Evolutionary conservation across 2,329 filamentous ascomycete species (phyloP).

Genomic region (Microdochium nivale): DNA sequence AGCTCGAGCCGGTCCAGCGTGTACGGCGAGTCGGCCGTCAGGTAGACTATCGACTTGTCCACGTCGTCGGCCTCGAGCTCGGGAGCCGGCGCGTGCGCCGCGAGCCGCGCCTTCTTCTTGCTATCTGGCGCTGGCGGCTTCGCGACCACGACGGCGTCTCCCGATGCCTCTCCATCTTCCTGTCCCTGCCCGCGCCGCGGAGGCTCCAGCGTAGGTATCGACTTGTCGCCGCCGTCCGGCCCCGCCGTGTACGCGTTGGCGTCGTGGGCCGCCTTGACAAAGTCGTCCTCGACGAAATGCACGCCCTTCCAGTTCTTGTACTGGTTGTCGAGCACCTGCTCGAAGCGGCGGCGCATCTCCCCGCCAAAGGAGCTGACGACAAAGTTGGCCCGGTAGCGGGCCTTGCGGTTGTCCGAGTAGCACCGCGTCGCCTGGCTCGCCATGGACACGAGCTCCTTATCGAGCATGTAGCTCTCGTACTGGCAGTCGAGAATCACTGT

Average conservation of each 20-base stretch:
- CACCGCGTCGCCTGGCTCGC: slow-evolving; percentile 75
- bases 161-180: slow-evolving; percentile 18
- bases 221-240: slow-evolving; percentile 41
- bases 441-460: slow-evolving; percentile 77
- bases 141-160: slow-evolving; percentile 6
- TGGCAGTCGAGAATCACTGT: slow-evolving; percentile 83
- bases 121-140: slow-evolving; percentile 21
- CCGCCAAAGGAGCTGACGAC: slow-evolving; percentile 73
- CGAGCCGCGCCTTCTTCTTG: slow-evolving; percentile 21
- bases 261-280: slow-evolving; percentile 56
- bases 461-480: slow-evolving; percentile 84
- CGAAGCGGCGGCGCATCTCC: slow-evolving; percentile 67
- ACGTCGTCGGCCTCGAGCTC: slow-evolving; percentile 20
- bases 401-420: slow-evolving; percentile 78
- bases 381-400: slow-evolving; percentile 61
- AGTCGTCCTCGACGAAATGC: slow-evolving; percentile 65
- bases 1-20: slow-evolving; percentile 77
- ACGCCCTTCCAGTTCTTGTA: slow-evolving; percentile 76
- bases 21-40: slow-evolving; percentile 84
- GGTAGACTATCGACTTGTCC: slow-evolving; percentile 60
- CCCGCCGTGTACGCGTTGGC: slow-evolving; percentile 61
- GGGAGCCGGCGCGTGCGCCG: slow-evolving; percentile 9
- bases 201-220: slow-evolving; percentile 52
- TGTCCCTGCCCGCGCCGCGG: too few relatives aligned
- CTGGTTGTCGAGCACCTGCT: slow-evolving; percentile 61